Evolutionary conservation across 2,329 filamentous ascomycete genomes (phyloP).

Genomic region (Colletotrichum eremochloae): DNA sequence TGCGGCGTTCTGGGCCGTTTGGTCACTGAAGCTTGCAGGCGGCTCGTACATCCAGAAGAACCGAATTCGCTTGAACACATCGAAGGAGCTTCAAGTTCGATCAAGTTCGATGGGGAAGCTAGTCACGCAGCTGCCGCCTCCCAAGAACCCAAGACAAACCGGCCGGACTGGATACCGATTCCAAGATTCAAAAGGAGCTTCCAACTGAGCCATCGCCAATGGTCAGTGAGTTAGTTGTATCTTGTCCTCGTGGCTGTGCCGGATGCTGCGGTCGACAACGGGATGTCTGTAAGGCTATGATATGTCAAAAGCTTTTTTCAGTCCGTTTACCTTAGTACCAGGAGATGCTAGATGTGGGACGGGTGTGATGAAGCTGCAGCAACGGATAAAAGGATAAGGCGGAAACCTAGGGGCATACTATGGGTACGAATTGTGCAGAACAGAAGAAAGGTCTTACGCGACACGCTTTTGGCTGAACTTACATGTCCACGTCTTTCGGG

Average conservation of each 20-base stretch:
- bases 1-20: constrained; percentile 7
- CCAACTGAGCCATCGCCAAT: constrained; percentile 19
- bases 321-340: background rate
- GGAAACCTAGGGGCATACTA: too few species aligned
- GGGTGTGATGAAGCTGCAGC: constrained; percentile 1
- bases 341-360: background rate
- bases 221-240: constrained; percentile 3
- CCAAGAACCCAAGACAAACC: background rate
- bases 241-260: constrained; percentile 8
- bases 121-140: background rate
- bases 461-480: background rate
- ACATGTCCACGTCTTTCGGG: constrained; percentile 3
- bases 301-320: background rate
- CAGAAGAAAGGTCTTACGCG: background rate
- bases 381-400: background rate
- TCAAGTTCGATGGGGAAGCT: background rate
- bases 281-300: constrained; percentile 5
- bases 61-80: background rate
- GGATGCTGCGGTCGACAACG: background rate
- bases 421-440: too few species aligned
- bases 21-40: background rate
- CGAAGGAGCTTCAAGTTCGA: background rate
- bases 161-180: constrained; percentile 6
- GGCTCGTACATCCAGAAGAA: background rate
- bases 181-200: background rate